Evolutionary conservation across 331 rosid genomes (phyloP).

Genomic region (Cydonia oblonga): DNA sequence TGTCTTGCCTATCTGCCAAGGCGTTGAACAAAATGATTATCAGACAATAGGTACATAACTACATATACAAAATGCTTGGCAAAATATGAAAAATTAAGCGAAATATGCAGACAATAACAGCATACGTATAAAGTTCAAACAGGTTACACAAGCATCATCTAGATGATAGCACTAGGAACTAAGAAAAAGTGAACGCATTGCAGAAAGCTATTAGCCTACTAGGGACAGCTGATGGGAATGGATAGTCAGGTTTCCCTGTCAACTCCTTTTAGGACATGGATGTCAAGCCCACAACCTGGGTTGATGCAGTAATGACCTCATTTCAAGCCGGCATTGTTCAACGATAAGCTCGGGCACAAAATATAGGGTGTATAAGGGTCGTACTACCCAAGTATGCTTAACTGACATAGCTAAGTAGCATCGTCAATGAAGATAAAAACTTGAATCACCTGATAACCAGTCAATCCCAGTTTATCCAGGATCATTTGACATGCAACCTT

Average conservation of each 20-base stretch:
- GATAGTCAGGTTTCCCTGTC: not conserved
- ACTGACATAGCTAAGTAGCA: not conserved
- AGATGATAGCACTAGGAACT: not conserved
- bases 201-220: not conserved
- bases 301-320: not conserved
- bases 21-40: constrained; percentile 23
- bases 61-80: not conserved
- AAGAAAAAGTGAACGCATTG: not conserved
- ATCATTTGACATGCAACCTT: constrained; percentile 82
- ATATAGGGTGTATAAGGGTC: not conserved
- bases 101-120: not conserved
- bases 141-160: not conserved
- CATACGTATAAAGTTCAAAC: not conserved
- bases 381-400: not conserved
- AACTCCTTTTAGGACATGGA: not conserved
- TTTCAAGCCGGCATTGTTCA: not conserved
- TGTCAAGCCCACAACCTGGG: not conserved
- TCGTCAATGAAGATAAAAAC: constrained; percentile 2
- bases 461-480: constrained; percentile 78
- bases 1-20: constrained; percentile 82
- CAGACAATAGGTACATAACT: not conserved
- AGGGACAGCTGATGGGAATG: not conserved
- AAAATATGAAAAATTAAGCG: not conserved
- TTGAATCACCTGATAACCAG: constrained; percentile 87
- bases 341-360: not conserved